Base-by-base conservation (phyloP, 176 grass and related monocot genomes). In the Zoysia pacifica region DNA sequence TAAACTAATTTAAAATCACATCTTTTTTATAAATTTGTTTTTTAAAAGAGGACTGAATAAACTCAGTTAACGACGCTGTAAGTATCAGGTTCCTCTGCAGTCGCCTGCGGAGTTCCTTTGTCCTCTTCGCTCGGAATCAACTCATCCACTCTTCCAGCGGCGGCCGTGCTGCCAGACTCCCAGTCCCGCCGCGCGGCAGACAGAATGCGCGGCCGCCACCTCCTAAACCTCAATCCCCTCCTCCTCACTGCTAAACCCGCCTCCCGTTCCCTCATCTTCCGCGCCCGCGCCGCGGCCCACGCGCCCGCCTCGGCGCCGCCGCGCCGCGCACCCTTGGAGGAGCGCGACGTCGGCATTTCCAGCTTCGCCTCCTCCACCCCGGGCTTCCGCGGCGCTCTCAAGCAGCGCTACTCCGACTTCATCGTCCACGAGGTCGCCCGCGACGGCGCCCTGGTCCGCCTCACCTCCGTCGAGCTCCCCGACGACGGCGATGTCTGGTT, bases 371-470 rank as follows among this genome's bases (percentile, higher is more conserved):
- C 94, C 78, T 75, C 91, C 69, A 39, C 92, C 45, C 85, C 90
- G 6, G 94, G 94, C 70, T 94, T 97, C 87, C 77, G 83, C 64
- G 94, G 85, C 53, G 81, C 86, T 62, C 73, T 97, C 73, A 97
- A 97, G 85, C 91, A 92, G 55, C 93, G 91, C 44, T 97, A 90
- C 77, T 88, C 91, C 46, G 91, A 97, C 84, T 97, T 97, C 87
- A 54, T 97, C 72, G 91, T 97, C 41, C 93, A 97, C 61, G 95
- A 97, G 85, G 95, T 97, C 37, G 79, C 71, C 83, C 53, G 76
- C 19, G 87, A 93, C 72, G 95, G 87, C 55, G 73, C 93, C 45
- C 80, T 94, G 62, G 83, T 97, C 47, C 90, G 74, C 38, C 95
- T 97, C 77, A 97, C 90, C 70, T 90, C 91, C 72, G 90, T 97